These are phyloP conservation scores for Phaffomyces antillensis DNA, from an alignment of 805 yeast species.

Conservation along the genomic window DNA sequence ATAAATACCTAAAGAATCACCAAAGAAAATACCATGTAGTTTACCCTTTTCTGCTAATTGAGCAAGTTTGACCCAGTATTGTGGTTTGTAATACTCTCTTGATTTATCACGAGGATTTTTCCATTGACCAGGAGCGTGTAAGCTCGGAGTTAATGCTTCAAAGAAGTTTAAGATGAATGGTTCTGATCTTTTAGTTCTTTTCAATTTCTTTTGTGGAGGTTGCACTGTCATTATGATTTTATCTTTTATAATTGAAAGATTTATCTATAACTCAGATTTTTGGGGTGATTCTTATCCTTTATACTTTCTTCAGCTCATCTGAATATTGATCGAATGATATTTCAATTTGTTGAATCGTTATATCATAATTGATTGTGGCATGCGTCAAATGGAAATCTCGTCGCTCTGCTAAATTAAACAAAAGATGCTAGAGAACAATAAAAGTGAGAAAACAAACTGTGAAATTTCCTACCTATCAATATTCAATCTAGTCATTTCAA, in stretches of 20 bases:
- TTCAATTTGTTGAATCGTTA: too few species aligned
- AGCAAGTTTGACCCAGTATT: conserved; percentile 31
- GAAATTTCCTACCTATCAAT: too few species aligned
- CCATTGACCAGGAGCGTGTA: conserved; percentile 12
- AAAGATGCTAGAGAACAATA: too few species aligned
- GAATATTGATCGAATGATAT: too few species aligned
- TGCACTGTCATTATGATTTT: not conserved
- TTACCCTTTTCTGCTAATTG: conserved; percentile 29
- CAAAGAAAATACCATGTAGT: conserved; percentile 29
- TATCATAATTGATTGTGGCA: too few species aligned
- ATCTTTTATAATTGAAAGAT: not conserved
- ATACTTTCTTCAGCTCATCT: too few species aligned
- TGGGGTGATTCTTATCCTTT: too few species aligned
- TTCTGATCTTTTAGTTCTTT: conserved; percentile 2
- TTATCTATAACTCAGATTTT: too few species aligned
- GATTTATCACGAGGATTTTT: conserved; percentile 8
- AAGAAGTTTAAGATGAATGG: conserved; percentile 8
- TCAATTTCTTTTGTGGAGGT: conserved; percentile 1
- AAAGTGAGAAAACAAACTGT: too few species aligned
- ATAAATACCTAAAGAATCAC: conserved; percentile 32
- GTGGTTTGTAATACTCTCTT: conserved; percentile 12
- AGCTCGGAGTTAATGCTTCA: conserved; percentile 9
- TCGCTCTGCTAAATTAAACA: too few species aligned
- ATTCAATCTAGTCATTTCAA: too few species aligned
- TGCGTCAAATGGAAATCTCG: too few species aligned